Conservation (phyloP, 1,284 basidiomycete genomes). For the Serendipita sp. region DNA sequence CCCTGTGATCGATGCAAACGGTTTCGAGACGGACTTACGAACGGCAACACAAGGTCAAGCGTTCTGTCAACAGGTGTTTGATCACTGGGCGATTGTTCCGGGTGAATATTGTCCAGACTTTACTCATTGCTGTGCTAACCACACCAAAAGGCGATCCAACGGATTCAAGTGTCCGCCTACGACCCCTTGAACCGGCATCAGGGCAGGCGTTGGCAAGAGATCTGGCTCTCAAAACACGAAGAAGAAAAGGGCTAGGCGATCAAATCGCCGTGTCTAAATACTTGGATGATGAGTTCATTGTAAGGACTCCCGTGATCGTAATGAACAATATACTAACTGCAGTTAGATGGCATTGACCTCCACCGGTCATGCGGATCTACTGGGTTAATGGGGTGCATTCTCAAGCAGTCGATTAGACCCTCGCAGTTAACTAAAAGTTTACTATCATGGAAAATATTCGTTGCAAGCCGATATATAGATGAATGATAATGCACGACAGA, state of each 20-base stretch:
- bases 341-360: constrained; percentile 72
- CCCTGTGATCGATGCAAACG: constrained; percentile 96
- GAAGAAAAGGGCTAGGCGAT: constrained; percentile 89
- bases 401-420: neutral
- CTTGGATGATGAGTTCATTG: constrained; percentile 85
- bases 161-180: constrained; percentile 86
- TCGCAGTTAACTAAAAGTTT: neutral
- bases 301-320: constrained; percentile 27
- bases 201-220: constrained; percentile 86
- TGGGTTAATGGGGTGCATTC: constrained; percentile 30
- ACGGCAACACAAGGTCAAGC: constrained; percentile 97
- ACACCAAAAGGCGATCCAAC: constrained; percentile 74
- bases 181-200: constrained; percentile 92
- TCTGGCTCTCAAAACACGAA: constrained; percentile 87
- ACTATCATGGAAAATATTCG: neutral
- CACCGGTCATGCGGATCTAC: constrained; percentile 76
- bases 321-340: constrained; percentile 12
- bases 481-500: neutral
- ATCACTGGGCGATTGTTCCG: constrained; percentile 97
- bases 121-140: constrained; percentile 5
- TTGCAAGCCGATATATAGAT: no score
- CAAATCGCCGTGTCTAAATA: constrained; percentile 91
- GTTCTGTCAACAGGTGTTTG: constrained; percentile 90
- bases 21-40: constrained; percentile 94
- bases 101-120: constrained; percentile 34